Evolutionary conservation across 352 stramenopile species (phyloP).

Genomic region (Globisporangium abappressorium): DNA sequence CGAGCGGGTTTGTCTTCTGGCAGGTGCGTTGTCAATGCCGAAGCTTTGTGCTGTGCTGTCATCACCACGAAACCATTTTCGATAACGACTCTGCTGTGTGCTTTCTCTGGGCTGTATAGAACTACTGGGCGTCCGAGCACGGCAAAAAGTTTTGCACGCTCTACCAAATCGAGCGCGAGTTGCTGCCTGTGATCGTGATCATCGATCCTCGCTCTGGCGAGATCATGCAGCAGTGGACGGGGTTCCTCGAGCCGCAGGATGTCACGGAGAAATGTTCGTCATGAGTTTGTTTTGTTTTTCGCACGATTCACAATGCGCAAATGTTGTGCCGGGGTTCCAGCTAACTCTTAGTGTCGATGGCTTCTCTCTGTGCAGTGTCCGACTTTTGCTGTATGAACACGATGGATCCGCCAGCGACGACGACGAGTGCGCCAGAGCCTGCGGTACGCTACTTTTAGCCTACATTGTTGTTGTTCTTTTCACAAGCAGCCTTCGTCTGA

Average conservation of each 20-base stretch:
- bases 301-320: too few relatives aligned
- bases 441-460: background rate
- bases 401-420: constrained; percentile 24
- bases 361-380: constrained; percentile 35
- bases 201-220: constrained; percentile 76
- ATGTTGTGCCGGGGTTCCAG: too few relatives aligned
- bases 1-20: constrained; percentile 95
- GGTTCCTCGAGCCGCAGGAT: constrained; percentile 63
- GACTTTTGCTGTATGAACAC: constrained; percentile 63
- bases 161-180: constrained; percentile 73
- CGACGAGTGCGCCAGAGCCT: background rate
- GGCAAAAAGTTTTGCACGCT: constrained; percentile 82
- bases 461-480: background rate
- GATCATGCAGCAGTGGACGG: constrained; percentile 62
- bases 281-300: background rate
- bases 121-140: constrained; percentile 73
- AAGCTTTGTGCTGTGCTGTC: background rate
- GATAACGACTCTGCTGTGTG: background rate
- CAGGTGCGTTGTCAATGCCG: constrained; percentile 40
- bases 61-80: background rate
- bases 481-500: background rate
- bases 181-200: constrained; percentile 68
- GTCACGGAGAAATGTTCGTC: constrained; percentile 75
- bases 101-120: constrained; percentile 36
- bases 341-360: constrained; percentile 5